Conservation (phyloP, 2,329 filamentous ascomycete genomes). For the Arachnomyces sp. region DNA sequence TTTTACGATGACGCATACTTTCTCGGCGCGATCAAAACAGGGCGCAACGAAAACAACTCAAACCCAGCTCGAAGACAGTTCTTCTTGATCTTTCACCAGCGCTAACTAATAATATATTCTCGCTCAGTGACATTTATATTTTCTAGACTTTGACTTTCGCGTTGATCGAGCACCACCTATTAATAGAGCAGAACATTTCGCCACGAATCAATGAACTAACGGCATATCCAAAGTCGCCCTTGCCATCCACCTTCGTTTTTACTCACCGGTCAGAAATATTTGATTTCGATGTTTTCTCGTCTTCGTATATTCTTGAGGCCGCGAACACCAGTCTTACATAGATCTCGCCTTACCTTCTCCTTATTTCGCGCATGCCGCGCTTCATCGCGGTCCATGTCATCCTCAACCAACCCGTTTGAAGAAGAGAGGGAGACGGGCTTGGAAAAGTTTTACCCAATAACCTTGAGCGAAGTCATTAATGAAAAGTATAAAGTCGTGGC, state of each 20-base stretch:
- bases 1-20: too few relatives aligned
- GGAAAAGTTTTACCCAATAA: slow-evolving; percentile 16
- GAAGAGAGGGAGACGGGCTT: slow-evolving; percentile 1
- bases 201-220: too few relatives aligned
- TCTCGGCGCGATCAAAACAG: too few relatives aligned
- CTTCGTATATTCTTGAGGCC: slow-evolving; percentile 13
- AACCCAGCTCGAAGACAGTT: too few relatives aligned
- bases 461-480: slow-evolving; percentile 19
- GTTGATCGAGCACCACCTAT: too few relatives aligned
- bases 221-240: slow-evolving; percentile 8
- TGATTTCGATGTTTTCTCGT: slow-evolving; percentile 14
- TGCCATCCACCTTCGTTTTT: slow-evolving; percentile 10
- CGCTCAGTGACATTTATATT: too few relatives aligned
- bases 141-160: too few relatives aligned
- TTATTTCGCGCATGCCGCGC: slow-evolving; percentile 11
- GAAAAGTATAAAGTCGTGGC: slow-evolving; percentile 4
- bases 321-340: slow-evolving; percentile 14
- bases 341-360: slow-evolving; percentile 13
- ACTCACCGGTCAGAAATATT: slow-evolving; percentile 11
- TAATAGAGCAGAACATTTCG: too few relatives aligned
- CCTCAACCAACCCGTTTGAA: slow-evolving; percentile 4
- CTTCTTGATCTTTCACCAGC: too few relatives aligned
- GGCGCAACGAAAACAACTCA: too few relatives aligned
- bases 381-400: slow-evolving; percentile 12
- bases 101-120: too few relatives aligned